These are phyloP conservation scores for Bryoglossum gracile DNA, from an alignment of 495 filamentous ascomycete species.

Conservation along the genomic window DNA sequence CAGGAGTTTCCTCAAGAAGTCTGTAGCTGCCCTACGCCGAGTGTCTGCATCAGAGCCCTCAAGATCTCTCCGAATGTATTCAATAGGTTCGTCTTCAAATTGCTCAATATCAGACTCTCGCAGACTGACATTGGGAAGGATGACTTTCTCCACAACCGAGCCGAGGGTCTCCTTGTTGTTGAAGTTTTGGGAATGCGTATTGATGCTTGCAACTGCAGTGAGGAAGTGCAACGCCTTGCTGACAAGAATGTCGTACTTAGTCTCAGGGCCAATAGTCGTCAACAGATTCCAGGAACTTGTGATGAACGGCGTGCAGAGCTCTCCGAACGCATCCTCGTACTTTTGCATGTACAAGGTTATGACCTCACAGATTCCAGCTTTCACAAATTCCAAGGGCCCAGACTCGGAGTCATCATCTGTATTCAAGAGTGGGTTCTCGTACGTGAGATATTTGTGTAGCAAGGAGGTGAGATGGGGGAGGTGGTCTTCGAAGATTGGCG, in stretches of 20 bases:
- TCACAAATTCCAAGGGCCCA: conserved; percentile 73
- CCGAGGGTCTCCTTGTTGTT: conserved; percentile 65
- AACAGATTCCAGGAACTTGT: conserved; percentile 84
- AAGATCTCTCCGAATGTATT: conserved; percentile 92
- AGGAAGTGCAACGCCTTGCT: conserved; percentile 91
- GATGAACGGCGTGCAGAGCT: conserved; percentile 72
- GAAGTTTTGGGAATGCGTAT: conserved; percentile 75
- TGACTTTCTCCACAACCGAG: conserved; percentile 88
- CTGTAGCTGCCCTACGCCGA: conserved; percentile 80
- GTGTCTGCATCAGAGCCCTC: conserved; percentile 97
- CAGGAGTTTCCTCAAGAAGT: conserved; percentile 82
- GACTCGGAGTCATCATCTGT: conserved; percentile 83
- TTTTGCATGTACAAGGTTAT: conserved; percentile 84
- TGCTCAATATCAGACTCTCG: conserved; percentile 90
- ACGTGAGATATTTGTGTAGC: conserved; percentile 88
- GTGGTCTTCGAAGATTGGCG: conserved; percentile 77
- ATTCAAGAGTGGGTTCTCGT: conserved; percentile 72
- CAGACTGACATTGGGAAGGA: conserved; percentile 84
- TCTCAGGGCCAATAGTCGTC: conserved; percentile 75
- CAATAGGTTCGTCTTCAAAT: conserved; percentile 97
- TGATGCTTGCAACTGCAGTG: conserved; percentile 73
- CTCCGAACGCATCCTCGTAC: conserved; percentile 85
- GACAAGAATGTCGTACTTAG: conserved; percentile 91
- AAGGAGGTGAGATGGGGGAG: conserved; percentile 64
- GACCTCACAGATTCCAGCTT: conserved; percentile 86